Conservation (phyloP, 2,329 filamentous ascomycete genomes). For the Talaromyces sp. region DNA sequence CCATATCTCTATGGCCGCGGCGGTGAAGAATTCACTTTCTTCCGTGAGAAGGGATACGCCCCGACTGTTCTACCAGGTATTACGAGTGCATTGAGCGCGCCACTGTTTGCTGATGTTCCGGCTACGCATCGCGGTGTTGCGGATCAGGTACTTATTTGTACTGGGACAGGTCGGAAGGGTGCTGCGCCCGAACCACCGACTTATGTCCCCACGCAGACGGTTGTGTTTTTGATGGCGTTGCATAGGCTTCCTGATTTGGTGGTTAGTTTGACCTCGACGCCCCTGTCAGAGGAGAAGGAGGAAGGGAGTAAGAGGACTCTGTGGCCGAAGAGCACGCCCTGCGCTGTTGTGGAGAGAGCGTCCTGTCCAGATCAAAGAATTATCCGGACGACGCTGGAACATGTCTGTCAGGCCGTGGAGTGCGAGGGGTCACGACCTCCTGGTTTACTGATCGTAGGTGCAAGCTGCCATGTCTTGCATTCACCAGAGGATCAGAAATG, state of each 20-base stretch:
- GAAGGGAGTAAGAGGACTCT: background rate
- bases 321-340: slow-evolving; percentile 79
- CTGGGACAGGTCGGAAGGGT: slow-evolving; percentile 89
- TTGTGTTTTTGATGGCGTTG: slow-evolving; percentile 92
- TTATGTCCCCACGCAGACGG: slow-evolving; percentile 73
- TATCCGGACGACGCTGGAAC: slow-evolving; percentile 78
- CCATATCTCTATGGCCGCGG: slow-evolving; percentile 95
- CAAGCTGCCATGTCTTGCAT: slow-evolving; percentile 76
- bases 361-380: slow-evolving; percentile 93
- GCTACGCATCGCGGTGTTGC: slow-evolving; percentile 84
- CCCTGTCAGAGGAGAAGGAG: background rate
- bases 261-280: slow-evolving; percentile 58
- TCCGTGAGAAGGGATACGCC: slow-evolving; percentile 67
- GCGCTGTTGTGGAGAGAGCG: slow-evolving; percentile 88
- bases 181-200: slow-evolving; percentile 76
- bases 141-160: slow-evolving; percentile 94
- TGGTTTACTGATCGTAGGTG: slow-evolving; percentile 80
- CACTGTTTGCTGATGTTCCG: slow-evolving; percentile 84
- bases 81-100: slow-evolving; percentile 81
- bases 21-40: slow-evolving; percentile 87
- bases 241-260: slow-evolving; percentile 78
- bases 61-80: slow-evolving; percentile 82
- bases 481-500: slow-evolving; percentile 64
- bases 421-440: slow-evolving; percentile 86
- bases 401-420: slow-evolving; percentile 80